phyloP scores from a whole-genome alignment of 495 filamentous ascomycete genomes.

The Aspergillus taichungensis region DNA sequence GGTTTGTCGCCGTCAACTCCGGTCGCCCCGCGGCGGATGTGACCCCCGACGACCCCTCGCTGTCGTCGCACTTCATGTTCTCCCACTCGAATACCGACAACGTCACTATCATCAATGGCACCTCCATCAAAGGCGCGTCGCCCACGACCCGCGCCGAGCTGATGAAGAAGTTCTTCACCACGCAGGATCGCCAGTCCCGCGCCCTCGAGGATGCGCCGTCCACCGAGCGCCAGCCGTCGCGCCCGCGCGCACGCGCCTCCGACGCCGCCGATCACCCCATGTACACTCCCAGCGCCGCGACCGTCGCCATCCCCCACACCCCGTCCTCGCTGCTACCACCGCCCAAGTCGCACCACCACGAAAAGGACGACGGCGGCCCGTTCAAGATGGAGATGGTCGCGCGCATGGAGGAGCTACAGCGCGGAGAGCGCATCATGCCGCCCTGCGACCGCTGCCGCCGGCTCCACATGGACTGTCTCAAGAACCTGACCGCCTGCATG shows the following conservation, averaged over 20 bases:
- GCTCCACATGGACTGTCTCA: constrained; percentile 71
- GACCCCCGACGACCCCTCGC: constrained; percentile 19
- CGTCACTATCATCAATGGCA: constrained; percentile 42
- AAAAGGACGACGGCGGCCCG: constrained; percentile 52
- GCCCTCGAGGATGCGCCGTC: constrained; percentile 26
- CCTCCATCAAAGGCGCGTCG: constrained; percentile 43
- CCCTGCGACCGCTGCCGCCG: constrained; percentile 79
- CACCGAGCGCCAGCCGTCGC: constrained; percentile 21
- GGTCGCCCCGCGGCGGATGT: constrained; percentile 26
- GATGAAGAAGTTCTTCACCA: constrained; percentile 51
- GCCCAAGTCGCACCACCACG: constrained; percentile 38
- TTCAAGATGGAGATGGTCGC: constrained; percentile 59
- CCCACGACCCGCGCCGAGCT: constrained; percentile 44
- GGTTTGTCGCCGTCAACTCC: constrained; percentile 54
- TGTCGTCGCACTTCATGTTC: constrained; percentile 33
- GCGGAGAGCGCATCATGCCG: constrained; percentile 63
- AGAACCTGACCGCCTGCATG: constrained; percentile 76
- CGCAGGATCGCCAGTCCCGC: constrained; percentile 39
- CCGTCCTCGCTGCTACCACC: constrained; percentile 43
- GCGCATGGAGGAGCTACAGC: constrained; percentile 64
- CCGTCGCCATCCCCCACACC: constrained; percentile 44
- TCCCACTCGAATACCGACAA: constrained; percentile 38
- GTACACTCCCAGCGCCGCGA: constrained; percentile 29
- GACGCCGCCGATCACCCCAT: constrained; percentile 32
- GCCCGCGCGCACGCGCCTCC: constrained; percentile 26